Evolutionary conservation across 805 yeast species (phyloP), one percentile per base, ranked within the genome.

Genomic region (Starmera amethionina): DNA sequence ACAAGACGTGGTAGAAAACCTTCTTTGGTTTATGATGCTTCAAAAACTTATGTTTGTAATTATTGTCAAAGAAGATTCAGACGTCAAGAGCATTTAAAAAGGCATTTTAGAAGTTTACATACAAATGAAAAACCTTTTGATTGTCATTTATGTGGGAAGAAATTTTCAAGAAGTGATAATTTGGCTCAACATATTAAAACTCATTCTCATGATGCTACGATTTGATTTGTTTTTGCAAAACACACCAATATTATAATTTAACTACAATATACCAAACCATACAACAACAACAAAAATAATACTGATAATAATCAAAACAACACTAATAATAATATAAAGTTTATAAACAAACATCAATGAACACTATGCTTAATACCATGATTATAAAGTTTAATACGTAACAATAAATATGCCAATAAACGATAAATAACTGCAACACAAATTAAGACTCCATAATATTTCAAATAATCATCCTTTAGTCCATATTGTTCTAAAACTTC

Each of bases 81-180:
- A 54, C 68, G 93, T 48, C 86, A 81, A 55, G 93, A 82, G 52
- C 93, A 82, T 57, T 61, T 82, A 49, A 80, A 79, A 55, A 68
- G 93, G 44, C 93, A 82, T 51, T 74, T 78, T 54, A 64, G 89
- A 42, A 77, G 86, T 15, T 65, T 82, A 44, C 93, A 82, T 52
- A 80, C 82, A 30, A 70, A 78, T 41, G 86, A 79, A 42, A 82
- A 79, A 56, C 90, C 87, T 0, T 79, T 68, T 56, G 73, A 69
- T 42, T 80, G 87, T 56, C 62, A 65, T 9, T 64, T 73, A 18
- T 80, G 87, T 52, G 70, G 68, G 30, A 77, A 79, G 54, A 75
- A 77, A 49, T 80, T 80, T 48, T 76, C 83, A 43, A 63, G 87
- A 47, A 68, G 77, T 18, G 87, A 80, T 54, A 80, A 80, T 48